Evolutionary conservation across 176 grass and related monocot species (phyloP), one percentile per base, ranked within the genome.

Genomic region (Avena insularis): DNA sequence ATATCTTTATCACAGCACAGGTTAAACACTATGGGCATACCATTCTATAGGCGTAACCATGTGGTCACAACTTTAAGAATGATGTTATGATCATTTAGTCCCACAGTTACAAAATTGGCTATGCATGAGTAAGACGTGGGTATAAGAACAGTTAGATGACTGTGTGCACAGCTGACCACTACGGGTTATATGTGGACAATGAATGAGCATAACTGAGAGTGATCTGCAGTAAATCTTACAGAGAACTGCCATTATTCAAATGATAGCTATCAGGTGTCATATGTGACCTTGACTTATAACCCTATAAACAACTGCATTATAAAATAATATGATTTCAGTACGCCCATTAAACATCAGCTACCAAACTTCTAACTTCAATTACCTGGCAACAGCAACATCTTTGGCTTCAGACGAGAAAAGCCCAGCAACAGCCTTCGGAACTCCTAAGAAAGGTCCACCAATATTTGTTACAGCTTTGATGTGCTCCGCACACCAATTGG

Each of bases 351-450:
- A 51, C 72, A 75, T 31, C 73, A 83, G 23, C 6, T 68, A 68
- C 15, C 59, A 88, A 43, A 78, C 50, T 64, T 75, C 61, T 7
- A 12, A 78, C 31, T 82, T 31, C 1, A 49, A 64, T 90, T 91
- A 96, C 92, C 97, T 99, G 82, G 97, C 97, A 81, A 99, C 94
- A 55, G 92, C 94, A 65, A 99, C 97, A 91, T 99, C 97, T 93
- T 90, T 99, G 85, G 97, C 97, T 91, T 99, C 97, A 65, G 97
- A 89, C 58, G 97, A 99, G 81, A 99, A 99, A 83, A 99, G 91
- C 46, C 97, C 97, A 51, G 92, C 82, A 75, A 96, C 89, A 38
- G 89, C 97, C 88, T 99, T 99, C 14, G 97, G 97, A 68, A 99
- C 94, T 65, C 94, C 97, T 80, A 99, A 90, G 80, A 99, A 96